Conservation (phyloP, 2,329 filamentous ascomycete species). For the Trichoderma afroharzianum region DNA sequence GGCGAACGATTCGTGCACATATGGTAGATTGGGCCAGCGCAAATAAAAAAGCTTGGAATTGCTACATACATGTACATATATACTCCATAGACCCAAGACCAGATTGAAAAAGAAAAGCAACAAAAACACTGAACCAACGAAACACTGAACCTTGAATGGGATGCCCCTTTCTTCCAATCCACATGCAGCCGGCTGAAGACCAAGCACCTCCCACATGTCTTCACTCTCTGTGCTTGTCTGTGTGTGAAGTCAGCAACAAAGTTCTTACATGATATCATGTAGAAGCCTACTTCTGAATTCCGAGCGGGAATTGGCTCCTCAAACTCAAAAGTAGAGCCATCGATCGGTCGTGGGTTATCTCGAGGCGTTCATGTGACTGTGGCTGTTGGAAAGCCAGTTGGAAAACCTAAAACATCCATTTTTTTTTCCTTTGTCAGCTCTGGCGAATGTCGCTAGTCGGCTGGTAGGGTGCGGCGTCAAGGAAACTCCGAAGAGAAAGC, state of each 20-base stretch:
- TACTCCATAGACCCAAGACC: background rate
- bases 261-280: background rate
- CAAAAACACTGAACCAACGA: background rate
- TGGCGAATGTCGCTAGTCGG: background rate
- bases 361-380: background rate
- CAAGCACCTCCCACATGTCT: background rate
- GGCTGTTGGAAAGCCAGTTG: background rate
- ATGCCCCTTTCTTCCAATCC: background rate
- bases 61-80: background rate
- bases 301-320: background rate
- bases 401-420: background rate
- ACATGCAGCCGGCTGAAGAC: background rate
- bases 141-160: background rate
- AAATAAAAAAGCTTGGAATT: background rate
- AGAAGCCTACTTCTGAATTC: background rate
- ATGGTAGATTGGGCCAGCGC: too few relatives aligned
- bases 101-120: background rate
- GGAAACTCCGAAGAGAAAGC: slow-evolving; percentile 11
- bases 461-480: background rate
- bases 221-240: background rate
- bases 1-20: background rate
- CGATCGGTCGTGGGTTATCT: background rate
- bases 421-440: background rate
- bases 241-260: background rate
- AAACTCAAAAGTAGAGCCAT: background rate